These are phyloP conservation scores for Candida saitoana DNA, from an alignment of 805 yeast genomes.

Conservation along the genomic window DNA sequence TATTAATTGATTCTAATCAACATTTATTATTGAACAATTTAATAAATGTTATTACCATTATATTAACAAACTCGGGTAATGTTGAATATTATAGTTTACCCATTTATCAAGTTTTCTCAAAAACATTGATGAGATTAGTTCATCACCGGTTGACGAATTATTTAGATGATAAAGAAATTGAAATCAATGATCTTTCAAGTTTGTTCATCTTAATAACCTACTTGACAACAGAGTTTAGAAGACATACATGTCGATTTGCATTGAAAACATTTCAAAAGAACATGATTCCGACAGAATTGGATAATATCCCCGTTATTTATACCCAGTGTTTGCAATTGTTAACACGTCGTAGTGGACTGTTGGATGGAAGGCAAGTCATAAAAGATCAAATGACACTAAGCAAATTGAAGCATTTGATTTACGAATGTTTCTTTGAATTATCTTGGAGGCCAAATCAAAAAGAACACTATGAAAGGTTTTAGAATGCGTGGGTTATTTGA, in stretches of 20 bases:
- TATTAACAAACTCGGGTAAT: conserved; percentile 5
- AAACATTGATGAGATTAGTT: conserved; percentile 1
- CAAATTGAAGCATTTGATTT: conserved; percentile 12
- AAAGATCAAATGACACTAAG: conserved; percentile 8
- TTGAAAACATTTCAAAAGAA: neutral
- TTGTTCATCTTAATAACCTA: conserved; percentile 9
- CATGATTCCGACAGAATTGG: conserved; percentile 8
- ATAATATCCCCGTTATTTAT: conserved; percentile 8
- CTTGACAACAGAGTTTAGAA: conserved; percentile 6
- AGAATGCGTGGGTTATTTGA: conserved; percentile 19
- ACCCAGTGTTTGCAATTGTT: conserved; percentile 11
- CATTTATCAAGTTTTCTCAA: neutral
- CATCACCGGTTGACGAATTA: conserved; percentile 5
- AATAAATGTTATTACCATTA: conserved; percentile 11
- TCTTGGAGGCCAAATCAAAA: conserved; percentile 11
- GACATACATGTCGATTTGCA: conserved; percentile 3
- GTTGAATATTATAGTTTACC: conserved; percentile 4
- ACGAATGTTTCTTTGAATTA: conserved; percentile 14
- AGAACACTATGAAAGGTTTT: conserved; percentile 14
- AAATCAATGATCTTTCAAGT: conserved; percentile 10
- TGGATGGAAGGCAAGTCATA: conserved; percentile 6
- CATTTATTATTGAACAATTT: conserved; percentile 5
- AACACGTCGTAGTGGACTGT: conserved; percentile 5
- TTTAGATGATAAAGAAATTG: conserved; percentile 4
- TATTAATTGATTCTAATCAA: neutral